A percentile compares a stretch with the other conserved stretches of the same genome.
phyloP scores from a whole-genome alignment of 495 filamentous ascomycete genomes.

The Penicillium crystallinum region DNA sequence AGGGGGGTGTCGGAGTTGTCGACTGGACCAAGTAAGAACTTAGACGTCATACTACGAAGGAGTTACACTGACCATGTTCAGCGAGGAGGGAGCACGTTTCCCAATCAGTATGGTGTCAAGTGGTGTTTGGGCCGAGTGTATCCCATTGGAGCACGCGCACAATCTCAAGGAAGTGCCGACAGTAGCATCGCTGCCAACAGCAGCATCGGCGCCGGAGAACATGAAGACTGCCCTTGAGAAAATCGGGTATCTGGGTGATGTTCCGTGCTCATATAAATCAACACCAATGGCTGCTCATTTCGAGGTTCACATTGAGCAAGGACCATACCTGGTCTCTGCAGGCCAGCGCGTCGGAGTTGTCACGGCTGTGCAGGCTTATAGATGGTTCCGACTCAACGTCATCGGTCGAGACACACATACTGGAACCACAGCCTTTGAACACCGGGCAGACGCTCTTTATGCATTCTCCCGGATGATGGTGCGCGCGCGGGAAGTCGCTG shows the following conservation, averaged over 20 bases:
- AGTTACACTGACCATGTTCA: slow-evolving; percentile 18
- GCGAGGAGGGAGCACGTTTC: slow-evolving; percentile 76
- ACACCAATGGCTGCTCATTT: slow-evolving; percentile 77
- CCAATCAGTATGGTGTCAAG: slow-evolving; percentile 72
- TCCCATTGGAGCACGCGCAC: slow-evolving; percentile 59
- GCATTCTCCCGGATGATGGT: slow-evolving; percentile 65
- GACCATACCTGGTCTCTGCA: slow-evolving; percentile 60
- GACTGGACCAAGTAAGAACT: slow-evolving; percentile 69
- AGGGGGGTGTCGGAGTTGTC: slow-evolving; percentile 65
- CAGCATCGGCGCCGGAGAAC: slow-evolving; percentile 49
- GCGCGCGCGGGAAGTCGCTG: slow-evolving; percentile 58
- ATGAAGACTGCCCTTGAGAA: slow-evolving; percentile 64
- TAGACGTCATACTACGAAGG: neutral
- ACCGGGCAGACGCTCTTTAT: slow-evolving; percentile 59
- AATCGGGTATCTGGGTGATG: slow-evolving; percentile 62
- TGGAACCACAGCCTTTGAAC: slow-evolving; percentile 64
- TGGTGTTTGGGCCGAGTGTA: slow-evolving; percentile 70
- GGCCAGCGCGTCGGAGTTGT: slow-evolving; percentile 65
- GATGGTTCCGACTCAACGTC: slow-evolving; percentile 66
- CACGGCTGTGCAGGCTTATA: slow-evolving; percentile 60
- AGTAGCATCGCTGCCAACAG: slow-evolving; percentile 41
- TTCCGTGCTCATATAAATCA: slow-evolving; percentile 51
- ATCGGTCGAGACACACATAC: slow-evolving; percentile 66
- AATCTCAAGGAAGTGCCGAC: slow-evolving; percentile 49
- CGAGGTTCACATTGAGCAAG: slow-evolving; percentile 81